phyloP scores from a whole-genome alignment of 805 yeast genomes.

The Debaryomyces hansenii region DNA sequence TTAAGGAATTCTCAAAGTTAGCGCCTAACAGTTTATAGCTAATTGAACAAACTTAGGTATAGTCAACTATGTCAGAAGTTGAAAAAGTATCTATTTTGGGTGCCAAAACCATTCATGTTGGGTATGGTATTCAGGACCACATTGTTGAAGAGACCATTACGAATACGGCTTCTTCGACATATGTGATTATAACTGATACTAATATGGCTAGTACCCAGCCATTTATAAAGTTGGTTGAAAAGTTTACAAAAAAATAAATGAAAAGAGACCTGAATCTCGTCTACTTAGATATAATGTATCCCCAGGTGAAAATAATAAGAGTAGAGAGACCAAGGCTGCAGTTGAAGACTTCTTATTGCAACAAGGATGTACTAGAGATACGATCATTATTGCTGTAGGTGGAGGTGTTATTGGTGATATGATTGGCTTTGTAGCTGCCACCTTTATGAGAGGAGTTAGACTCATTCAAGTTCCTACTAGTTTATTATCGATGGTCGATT shows the following conservation, averaged over 20 bases:
- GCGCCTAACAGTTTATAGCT: not conserved
- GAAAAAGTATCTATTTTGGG: constrained; percentile 77
- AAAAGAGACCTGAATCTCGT: constrained; percentile 55
- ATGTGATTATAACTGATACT: constrained; percentile 85
- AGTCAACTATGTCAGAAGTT: constrained; percentile 19
- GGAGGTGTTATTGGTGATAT: constrained; percentile 99
- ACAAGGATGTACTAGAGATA: constrained; percentile 93
- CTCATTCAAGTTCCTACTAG: constrained; percentile 94
- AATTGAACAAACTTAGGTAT: not conserved
- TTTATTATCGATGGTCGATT: constrained; percentile 93
- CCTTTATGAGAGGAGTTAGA: constrained; percentile 97
- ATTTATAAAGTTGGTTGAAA: constrained; percentile 45
- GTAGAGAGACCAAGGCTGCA: constrained; percentile 82
- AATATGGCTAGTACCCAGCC: constrained; percentile 71
- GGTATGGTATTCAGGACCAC: constrained; percentile 74
- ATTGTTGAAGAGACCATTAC: constrained; percentile 66
- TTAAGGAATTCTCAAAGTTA: not conserved
- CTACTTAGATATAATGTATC: constrained; percentile 71
- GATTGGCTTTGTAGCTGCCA: constrained; percentile 99
- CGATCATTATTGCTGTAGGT: constrained; percentile 91
- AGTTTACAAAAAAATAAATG: constrained; percentile 39
- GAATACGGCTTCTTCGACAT: constrained; percentile 78
- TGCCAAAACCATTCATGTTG: constrained; percentile 82
- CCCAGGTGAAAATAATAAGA: constrained; percentile 93
- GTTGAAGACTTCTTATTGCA: constrained; percentile 85